A percentile compares a stretch with the other conserved stretches of the same genome.
Evolutionary conservation across 805 yeast genomes (phyloP).

Genomic region (Candida coleopterorum): DNA sequence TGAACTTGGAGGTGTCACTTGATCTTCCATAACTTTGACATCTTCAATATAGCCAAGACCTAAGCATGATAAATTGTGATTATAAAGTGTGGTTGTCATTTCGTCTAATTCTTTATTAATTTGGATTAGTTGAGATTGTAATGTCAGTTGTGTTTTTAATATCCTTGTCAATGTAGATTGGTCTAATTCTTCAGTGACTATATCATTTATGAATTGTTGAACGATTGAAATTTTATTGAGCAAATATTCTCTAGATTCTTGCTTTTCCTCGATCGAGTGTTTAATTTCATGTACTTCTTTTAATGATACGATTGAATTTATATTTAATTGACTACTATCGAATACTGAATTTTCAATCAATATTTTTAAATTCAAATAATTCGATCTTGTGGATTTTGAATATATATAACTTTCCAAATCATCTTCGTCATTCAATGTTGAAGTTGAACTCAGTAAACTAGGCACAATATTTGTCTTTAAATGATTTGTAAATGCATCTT

Average conservation of each 20-base stretch:
- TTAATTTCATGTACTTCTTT: constrained; percentile 24
- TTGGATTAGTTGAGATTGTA: constrained; percentile 26
- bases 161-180: constrained; percentile 24
- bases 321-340: constrained; percentile 32
- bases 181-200: constrained; percentile 24
- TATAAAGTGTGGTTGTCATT: constrained; percentile 23
- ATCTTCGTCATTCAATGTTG: constrained; percentile 6
- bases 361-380: constrained; percentile 37
- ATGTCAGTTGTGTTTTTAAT: constrained; percentile 25
- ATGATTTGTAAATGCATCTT: constrained; percentile 29
- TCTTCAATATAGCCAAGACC: constrained; percentile 47
- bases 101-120: constrained; percentile 25
- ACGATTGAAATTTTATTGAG: constrained; percentile 26
- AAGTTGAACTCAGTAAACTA: constrained; percentile 1
- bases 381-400: constrained; percentile 16
- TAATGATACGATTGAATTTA: constrained; percentile 30
- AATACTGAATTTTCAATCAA: constrained; percentile 43
- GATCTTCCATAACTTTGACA: constrained; percentile 19
- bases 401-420: constrained; percentile 8
- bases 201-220: constrained; percentile 28
- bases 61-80: constrained; percentile 42
- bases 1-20: constrained; percentile 3
- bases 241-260: constrained; percentile 27
- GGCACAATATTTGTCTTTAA: constrained; percentile 16
- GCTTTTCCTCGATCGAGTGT: constrained; percentile 23